Evolutionary conservation across 345 rosid species (phyloP), one percentile per base, ranked within the genome.

Genomic region (Ceriops tagal): DNA sequence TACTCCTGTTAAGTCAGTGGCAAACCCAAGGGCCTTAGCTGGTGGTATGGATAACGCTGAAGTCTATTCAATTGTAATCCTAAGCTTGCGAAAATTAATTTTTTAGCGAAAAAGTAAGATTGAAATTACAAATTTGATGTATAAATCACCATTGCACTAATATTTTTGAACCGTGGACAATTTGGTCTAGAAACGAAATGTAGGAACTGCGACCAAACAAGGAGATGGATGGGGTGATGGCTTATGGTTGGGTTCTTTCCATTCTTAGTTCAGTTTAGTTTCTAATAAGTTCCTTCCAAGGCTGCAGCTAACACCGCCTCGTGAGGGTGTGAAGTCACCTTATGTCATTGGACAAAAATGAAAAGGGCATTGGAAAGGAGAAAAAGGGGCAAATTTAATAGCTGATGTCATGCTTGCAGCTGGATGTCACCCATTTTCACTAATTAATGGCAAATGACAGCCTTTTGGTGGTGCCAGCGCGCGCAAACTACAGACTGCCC

Each of bases 251-350:
- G 49, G 49, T 43, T 43, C 5, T 13, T 43, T 43, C 18, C 15
- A 43, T 43, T 3, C 49, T 43, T 13, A 16, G 49, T 43, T 43
- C 13, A 43, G 19, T 3, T 43, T 43, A 43, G 49, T 13, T 43
- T 13, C 49, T 13, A 3, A 43, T 3, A 13, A 13, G 49, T 43
- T 43, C 49, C 31, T 56, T 56, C 13, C 1, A 24, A 55, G 59
- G 30, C 24, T 24, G 18, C 34, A 20, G 63, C 15, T 6, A n/a
- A n/a, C n/a, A 55, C 19, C 15, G 72, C 34, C 58, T 59, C 68
- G 73, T 37, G 47, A 71, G 78, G 73, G 73, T 82, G 73, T 82
- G 87, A 87, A 68, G 87, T 81, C 84, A 83, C 74, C 78, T 69
- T 62, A 70, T 70, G 85, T 79, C 85, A 80, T 60, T 56, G 59